These are phyloP conservation scores for Discostella pseudostelligera DNA, from an alignment of 108 stramenopile species.

Conservation along the genomic window DNA sequence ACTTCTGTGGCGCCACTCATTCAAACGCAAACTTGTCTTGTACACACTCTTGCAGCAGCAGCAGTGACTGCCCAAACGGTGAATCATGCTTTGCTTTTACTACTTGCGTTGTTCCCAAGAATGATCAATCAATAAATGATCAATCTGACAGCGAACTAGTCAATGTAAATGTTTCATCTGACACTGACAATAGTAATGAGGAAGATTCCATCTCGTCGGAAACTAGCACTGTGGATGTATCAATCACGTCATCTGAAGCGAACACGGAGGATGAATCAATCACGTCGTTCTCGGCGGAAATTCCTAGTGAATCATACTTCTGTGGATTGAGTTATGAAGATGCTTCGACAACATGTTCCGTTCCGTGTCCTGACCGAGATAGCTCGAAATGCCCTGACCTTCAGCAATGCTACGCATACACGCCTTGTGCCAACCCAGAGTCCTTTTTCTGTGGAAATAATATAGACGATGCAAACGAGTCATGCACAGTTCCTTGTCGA, in stretches of 20 bases:
- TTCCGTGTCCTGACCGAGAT: conserved; percentile 32
- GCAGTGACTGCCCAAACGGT: conserved; percentile 61
- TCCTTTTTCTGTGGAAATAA: conserved; percentile 73
- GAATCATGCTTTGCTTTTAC: conserved; percentile 77
- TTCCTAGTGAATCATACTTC: conserved; percentile 41
- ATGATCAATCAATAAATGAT: not conserved
- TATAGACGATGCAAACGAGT: conserved; percentile 68
- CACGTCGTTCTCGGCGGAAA: not conserved
- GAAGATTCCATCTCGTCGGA: not conserved
- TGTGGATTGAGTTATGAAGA: conserved; percentile 43
- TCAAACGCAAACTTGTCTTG: conserved; percentile 18
- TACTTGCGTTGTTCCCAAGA: conserved; percentile 41
- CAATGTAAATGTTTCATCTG: not conserved
- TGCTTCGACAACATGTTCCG: conserved; percentile 33
- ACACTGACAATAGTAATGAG: not conserved
- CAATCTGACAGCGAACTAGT: not conserved
- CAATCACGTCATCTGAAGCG: not conserved
- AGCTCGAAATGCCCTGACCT: conserved; percentile 36
- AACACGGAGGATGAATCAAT: not conserved
- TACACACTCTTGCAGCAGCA: conserved; percentile 31
- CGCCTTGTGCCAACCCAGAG: conserved; percentile 43
- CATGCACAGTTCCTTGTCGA: conserved; percentile 73
- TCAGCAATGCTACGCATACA: conserved; percentile 40
- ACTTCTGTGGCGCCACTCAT: conserved; percentile 66
- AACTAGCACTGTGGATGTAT: not conserved